Conservation (phyloP, 2,329 filamentous ascomycete species). For the Apiospora saccharicola region DNA sequence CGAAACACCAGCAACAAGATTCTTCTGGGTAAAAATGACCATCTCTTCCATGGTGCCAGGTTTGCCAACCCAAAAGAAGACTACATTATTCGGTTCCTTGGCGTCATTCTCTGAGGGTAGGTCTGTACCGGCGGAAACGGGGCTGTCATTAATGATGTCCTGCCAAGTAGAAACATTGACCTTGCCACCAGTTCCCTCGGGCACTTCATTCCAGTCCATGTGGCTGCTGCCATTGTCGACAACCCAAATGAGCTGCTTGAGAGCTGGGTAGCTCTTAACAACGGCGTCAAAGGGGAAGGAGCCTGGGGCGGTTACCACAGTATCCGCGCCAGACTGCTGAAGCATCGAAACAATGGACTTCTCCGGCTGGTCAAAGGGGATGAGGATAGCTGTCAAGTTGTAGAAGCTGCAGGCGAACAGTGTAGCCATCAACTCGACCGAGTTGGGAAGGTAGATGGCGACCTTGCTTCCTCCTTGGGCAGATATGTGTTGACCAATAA, state of each 20-base stretch:
- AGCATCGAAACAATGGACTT: conserved; percentile 76
- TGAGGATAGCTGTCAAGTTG: conserved; percentile 80
- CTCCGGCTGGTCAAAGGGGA: conserved; percentile 82
- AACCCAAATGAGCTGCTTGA: conserved; percentile 89
- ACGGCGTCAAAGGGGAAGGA: conserved; percentile 82
- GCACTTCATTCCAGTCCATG: conserved; percentile 94
- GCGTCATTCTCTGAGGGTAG: conserved; percentile 70
- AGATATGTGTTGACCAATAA: conserved; percentile 80
- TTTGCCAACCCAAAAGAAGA: conserved; percentile 72
- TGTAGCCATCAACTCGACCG: conserved; percentile 81
- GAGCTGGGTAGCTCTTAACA: conserved; percentile 70
- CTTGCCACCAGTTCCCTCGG: conserved; percentile 75
- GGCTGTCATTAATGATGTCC: conserved; percentile 79
- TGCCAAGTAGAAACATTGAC: conserved; percentile 93
- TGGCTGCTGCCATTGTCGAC: conserved; percentile 90
- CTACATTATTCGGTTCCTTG: conserved; percentile 59
- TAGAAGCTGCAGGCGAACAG: conserved; percentile 93
- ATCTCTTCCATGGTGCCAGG: conserved; percentile 68
- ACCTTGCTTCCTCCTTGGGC: conserved; percentile 78
- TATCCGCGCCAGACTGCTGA: conserved; percentile 76
- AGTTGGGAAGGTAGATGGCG: conserved; percentile 92
- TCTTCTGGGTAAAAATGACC: conserved; percentile 81
- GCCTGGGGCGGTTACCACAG: conserved; percentile 84
- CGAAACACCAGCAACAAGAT: conserved; percentile 86
- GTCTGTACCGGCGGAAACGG: conserved; percentile 63